A percentile compares a stretch with the other conserved stretches of the same genome.
phyloP scores from a whole-genome alignment of 2,329 filamentous ascomycete species.

The Penicillium sp. region DNA sequence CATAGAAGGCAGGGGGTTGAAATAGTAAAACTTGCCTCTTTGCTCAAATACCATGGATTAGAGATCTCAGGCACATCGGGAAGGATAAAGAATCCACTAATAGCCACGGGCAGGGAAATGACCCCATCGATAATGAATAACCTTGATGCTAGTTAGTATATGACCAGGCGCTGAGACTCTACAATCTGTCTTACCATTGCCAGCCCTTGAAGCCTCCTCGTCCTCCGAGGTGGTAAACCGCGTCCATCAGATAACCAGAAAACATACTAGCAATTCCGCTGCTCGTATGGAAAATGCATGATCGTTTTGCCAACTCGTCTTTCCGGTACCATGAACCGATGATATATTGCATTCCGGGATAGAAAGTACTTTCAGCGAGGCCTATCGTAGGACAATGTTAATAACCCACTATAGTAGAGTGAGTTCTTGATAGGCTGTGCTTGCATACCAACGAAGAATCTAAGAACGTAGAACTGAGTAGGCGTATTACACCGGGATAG shows the following conservation, averaged over 20 bases:
- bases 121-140: constrained; percentile 56
- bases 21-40: constrained; percentile 28
- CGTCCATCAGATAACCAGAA: constrained; percentile 57
- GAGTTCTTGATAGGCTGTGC: neutral
- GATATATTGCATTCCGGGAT: constrained; percentile 55
- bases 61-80: constrained; percentile 55
- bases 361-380: constrained; percentile 52
- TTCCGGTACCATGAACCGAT: constrained; percentile 54
- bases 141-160: constrained; percentile 27
- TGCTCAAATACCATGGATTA: constrained; percentile 50
- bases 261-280: constrained; percentile 47
- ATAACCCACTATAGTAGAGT: neutral
- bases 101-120: constrained; percentile 54
- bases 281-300: constrained; percentile 54
- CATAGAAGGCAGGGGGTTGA: neutral
- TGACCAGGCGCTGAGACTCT: neutral
- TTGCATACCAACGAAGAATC: constrained; percentile 50
- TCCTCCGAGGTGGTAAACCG: constrained; percentile 52
- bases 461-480: constrained; percentile 48
- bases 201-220: constrained; percentile 52
- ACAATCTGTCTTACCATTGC: constrained; percentile 45
- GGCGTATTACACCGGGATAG: constrained; percentile 44
- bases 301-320: constrained; percentile 53
- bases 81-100: constrained; percentile 51
- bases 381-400: constrained; percentile 26